These are phyloP conservation scores for Cryptococcus sp. DNA, from an alignment of 1,284 basidiomycete species.

Conservation along the genomic window DNA sequence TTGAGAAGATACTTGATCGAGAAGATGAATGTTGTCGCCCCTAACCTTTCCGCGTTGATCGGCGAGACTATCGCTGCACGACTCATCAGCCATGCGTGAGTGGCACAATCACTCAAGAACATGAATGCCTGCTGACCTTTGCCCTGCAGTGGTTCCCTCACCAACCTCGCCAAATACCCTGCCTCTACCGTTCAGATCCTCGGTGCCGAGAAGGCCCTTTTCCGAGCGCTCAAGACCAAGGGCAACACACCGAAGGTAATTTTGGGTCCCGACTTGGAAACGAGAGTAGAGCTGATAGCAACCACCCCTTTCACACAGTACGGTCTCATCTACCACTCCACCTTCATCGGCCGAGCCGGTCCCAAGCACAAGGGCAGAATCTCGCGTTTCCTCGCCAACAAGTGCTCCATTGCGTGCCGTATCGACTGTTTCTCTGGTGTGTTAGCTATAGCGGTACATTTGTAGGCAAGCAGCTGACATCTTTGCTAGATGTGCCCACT, in stretches of 20 bases:
- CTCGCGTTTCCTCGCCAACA: slow-evolving; percentile 97
- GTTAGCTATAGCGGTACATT: slow-evolving; percentile 22
- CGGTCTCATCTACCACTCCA: slow-evolving; percentile 88
- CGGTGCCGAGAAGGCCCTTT: slow-evolving; percentile 97
- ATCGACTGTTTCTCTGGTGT: slow-evolving; percentile 95
- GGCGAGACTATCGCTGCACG: slow-evolving; percentile 95
- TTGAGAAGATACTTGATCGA: slow-evolving; percentile 87
- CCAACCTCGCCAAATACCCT: slow-evolving; percentile 97
- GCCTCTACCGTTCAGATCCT: slow-evolving; percentile 98
- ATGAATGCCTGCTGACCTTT: slow-evolving; percentile 2
- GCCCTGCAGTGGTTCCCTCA: slow-evolving; percentile 72
- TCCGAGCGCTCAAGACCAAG: slow-evolving; percentile 97
- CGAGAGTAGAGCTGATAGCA: background rate
- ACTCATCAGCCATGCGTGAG: slow-evolving; percentile 84
- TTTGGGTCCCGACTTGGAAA: background rate
- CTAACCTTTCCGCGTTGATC: slow-evolving; percentile 89
- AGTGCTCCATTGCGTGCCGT: slow-evolving; percentile 95
- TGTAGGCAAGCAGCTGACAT: slow-evolving; percentile 3
- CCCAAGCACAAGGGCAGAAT: slow-evolving; percentile 98
- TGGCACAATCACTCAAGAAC: background rate
- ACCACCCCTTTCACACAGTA: slow-evolving; percentile 62
- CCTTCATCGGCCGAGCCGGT: slow-evolving; percentile 93
- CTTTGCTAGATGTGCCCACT: slow-evolving; percentile 71
- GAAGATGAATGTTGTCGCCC: slow-evolving; percentile 98
- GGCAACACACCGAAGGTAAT: slow-evolving; percentile 94